phyloP scores from a whole-genome alignment of 2,329 filamentous ascomycete species.

The Paecilomyces dactylethromorphus region DNA sequence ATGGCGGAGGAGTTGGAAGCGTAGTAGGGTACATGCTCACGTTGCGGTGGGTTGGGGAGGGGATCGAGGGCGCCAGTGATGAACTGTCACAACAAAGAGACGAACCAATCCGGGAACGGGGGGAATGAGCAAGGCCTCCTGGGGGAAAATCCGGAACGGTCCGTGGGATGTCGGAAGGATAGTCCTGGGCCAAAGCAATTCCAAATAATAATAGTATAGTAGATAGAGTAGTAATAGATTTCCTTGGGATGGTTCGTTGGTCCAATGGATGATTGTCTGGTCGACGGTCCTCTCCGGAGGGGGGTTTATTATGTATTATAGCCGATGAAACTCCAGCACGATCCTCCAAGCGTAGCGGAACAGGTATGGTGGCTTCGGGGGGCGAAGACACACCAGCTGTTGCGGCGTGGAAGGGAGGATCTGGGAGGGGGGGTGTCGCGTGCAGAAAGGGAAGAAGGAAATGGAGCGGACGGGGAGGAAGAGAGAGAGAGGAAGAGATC shows the following conservation, averaged over 20 bases:
- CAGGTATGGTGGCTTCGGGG: no score
- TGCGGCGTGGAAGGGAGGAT: neutral
- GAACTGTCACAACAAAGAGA: constrained; percentile 4
- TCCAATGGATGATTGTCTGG: neutral
- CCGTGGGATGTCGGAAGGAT: constrained; percentile 4
- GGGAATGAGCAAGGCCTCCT: neutral
- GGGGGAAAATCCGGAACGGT: neutral
- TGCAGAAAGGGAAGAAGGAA: constrained; percentile 8
- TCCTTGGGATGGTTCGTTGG: neutral
- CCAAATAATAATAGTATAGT: constrained; percentile 9
- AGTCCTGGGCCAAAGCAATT: constrained; percentile 14
- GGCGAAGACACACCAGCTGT: no score
- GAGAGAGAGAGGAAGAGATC: constrained; percentile 1
- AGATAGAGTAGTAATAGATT: neutral
- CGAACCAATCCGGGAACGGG: neutral
- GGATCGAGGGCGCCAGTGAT: constrained; percentile 4
- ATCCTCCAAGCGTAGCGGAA: no score
- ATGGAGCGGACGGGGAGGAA: constrained; percentile 2
- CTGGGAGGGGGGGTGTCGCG: constrained; percentile 8
- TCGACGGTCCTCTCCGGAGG: no score
- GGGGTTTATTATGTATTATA: no score
- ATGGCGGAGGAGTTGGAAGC: constrained; percentile 41
- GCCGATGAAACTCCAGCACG: no score
- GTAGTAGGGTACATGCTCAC: constrained; percentile 38
- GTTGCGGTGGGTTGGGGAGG: constrained; percentile 9